Evolutionary conservation across 257 asterid species (phyloP).

Genomic region (Henckelia pumila): DNA sequence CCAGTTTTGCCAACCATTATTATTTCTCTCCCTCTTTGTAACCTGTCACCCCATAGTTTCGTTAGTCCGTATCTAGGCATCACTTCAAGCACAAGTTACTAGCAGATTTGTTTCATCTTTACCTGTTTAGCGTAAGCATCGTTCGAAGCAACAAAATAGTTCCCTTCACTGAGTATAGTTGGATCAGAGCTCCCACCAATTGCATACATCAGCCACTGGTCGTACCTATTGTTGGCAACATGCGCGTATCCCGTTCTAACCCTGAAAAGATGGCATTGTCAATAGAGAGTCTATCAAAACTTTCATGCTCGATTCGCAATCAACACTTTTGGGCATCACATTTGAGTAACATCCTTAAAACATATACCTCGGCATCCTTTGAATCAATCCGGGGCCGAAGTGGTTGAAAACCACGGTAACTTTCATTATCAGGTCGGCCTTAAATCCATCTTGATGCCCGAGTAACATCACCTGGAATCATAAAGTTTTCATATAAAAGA

Average conservation of each 20-base stretch:
- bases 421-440: conserved; percentile 55
- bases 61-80: background rate
- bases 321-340: too few relatives aligned
- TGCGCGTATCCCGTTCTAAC: conserved; percentile 69
- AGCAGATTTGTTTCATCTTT: background rate
- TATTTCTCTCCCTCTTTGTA: conserved; percentile 41
- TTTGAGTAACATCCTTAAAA: background rate
- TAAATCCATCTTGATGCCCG: conserved; percentile 57
- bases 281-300: too few relatives aligned
- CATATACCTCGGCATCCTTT: conserved; percentile 67
- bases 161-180: conserved; percentile 58
- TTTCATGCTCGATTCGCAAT: too few relatives aligned
- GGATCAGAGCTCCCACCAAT: conserved; percentile 68
- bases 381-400: conserved; percentile 69
- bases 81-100: background rate
- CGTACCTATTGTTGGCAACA: conserved; percentile 58
- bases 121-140: conserved; percentile 39
- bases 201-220: conserved; percentile 54
- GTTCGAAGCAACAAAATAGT: conserved; percentile 42
- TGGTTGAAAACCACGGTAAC: conserved; percentile 66
- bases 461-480: conserved; percentile 63
- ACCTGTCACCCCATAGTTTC: conserved; percentile 23
- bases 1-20: conserved; percentile 32
- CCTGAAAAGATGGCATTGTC: conserved; percentile 33
- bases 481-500: background rate